Evolutionary conservation across 1,284 basidiomycete species (phyloP), one percentile per base, ranked within the genome.

Genomic region (Ustilago loliicola): DNA sequence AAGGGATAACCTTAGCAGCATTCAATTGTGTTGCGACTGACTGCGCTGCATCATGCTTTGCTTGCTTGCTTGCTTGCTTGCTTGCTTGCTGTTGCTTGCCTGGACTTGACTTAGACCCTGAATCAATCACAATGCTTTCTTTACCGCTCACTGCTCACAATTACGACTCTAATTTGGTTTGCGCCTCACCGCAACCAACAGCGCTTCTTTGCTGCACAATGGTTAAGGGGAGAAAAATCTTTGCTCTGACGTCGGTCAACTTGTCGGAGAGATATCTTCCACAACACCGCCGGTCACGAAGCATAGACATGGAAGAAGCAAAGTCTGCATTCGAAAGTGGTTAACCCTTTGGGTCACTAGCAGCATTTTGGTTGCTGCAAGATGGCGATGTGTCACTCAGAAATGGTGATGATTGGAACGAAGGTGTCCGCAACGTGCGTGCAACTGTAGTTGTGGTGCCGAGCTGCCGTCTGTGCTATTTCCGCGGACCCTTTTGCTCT

Each of bases 371-470:
- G 13, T 15, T 15, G 36, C 38, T 57, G 55, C 55, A 57, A 45
- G 55, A 36, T 23, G n/a, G 38, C 25, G 36, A 57, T 45, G 55
- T 57, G 55, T 57, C 40, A 57, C 40, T 29, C 13, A 6, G 17
- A 21, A n/a, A 3, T 50, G 10, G 19, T 17, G 6, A 21, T 45
- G n/a, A 45, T 45, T 45, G 42, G n/a, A n/a, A 45, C 36, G 36
- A 38, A 38, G 36, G 6, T 7, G 9, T 9, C 19, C 54, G 25
- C 54, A 57, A 57, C 55, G 55, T 57, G 55, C 34, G 21, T 47
- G 21, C 19, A 25, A 40, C 10, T 29, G 11, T n/a, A 38, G 17
- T 23, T 45, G 45, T 58, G 30, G 30, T 58, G 56, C 56, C 56
- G 40, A 57, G 55, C 55, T 57, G 27, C 27, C 25, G 55, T 42